phyloP scores from a whole-genome alignment of 306 rosid species.

The Prinsepia uniflora region DNA sequence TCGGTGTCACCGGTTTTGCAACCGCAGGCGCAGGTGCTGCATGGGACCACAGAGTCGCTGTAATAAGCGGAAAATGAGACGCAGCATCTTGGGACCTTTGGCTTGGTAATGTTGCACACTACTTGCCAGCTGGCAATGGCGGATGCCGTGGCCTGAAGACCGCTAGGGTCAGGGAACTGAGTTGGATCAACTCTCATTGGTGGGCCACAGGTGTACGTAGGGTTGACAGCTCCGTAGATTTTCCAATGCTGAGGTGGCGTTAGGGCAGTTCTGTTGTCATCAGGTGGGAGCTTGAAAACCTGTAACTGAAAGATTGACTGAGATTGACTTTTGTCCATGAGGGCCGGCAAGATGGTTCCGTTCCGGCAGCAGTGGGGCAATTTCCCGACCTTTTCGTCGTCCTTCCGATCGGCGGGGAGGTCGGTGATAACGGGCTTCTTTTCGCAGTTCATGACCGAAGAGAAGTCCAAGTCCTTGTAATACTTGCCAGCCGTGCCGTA shows the following conservation, averaged over 20 bases:
- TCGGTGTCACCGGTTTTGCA: constrained; percentile 26
- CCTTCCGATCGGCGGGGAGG: constrained; percentile 46
- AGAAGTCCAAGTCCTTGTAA: constrained; percentile 62
- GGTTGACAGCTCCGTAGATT: constrained; percentile 60
- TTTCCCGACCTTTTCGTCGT: constrained; percentile 62
- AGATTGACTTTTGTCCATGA: constrained; percentile 51
- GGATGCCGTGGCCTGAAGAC: constrained; percentile 39
- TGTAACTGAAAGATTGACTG: constrained; percentile 63
- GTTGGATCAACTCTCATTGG: constrained; percentile 61
- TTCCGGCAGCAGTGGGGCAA: constrained; percentile 73
- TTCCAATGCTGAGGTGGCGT: constrained; percentile 73
- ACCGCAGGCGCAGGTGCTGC: constrained; percentile 86
- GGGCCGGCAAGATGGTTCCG: constrained; percentile 56
- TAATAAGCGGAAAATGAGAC: constrained; percentile 74
- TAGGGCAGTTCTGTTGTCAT: constrained; percentile 54
- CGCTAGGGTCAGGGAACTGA: constrained; percentile 64
- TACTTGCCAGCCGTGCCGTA: constrained; percentile 50
- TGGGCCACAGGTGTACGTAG: constrained; percentile 51
- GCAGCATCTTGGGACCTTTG: constrained; percentile 59
- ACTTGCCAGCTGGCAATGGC: constrained; percentile 82
- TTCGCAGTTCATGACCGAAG: constrained; percentile 55
- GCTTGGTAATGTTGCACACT: constrained; percentile 64
- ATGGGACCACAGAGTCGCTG: constrained; percentile 67
- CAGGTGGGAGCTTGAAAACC: constrained; percentile 74
- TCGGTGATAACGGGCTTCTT: constrained; percentile 61